Base-by-base conservation (phyloP, 176 grass and related monocot species). In the Echinochloa phyllopogon region DNA sequence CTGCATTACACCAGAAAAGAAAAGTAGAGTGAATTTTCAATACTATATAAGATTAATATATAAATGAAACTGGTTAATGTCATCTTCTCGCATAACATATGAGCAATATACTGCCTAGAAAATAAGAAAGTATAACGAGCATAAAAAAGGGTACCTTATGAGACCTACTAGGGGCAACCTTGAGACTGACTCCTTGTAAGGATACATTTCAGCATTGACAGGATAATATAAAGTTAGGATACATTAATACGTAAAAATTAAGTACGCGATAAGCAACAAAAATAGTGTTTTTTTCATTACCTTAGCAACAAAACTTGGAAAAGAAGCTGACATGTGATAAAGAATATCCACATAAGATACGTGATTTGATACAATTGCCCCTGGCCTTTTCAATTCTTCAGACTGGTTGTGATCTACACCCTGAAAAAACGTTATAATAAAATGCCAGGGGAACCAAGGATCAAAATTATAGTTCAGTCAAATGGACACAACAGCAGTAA, bases 231-330 rank as follows among this genome's bases (percentile, higher is more conserved):
- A 74, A 61, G 49, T 40, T 53, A 86, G 41, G 41, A 85, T 18
- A 81, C 13, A 10, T 45, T 85, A 16, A 49, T 51, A 56, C 3
- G 15, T 47, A 74, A 57, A 78, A 58, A 12, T 50, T 47, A 40
- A 84, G 11, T 44, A 75, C 39, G 11, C 57, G 55, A 20, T 61
- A 6, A 15, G 29, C 21, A 79, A 23, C 15, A 69, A 33, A 33
- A 59, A 49, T 17, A 51, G 44, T 56, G 4, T 60, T 78, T 37
- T 75, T 63, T 69, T 42, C 53, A 60, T 49, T 94, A 98, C 96
- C 93, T 95, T 98, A 53, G 96, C 93, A 86, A 98, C 96, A 89
- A 94, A 98, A 86, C 96, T 98, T 65, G 96, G 93, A 80, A 98
- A 94, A 76, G 70, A 94, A 52, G 83, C 88, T 80, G 96, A 98